A percentile compares a stretch with the other conserved stretches of the same genome.
These are phyloP conservation scores for Alternaria conjuncta DNA, from an alignment of 2,329 filamentous ascomycete genomes.

Conservation along the genomic window DNA sequence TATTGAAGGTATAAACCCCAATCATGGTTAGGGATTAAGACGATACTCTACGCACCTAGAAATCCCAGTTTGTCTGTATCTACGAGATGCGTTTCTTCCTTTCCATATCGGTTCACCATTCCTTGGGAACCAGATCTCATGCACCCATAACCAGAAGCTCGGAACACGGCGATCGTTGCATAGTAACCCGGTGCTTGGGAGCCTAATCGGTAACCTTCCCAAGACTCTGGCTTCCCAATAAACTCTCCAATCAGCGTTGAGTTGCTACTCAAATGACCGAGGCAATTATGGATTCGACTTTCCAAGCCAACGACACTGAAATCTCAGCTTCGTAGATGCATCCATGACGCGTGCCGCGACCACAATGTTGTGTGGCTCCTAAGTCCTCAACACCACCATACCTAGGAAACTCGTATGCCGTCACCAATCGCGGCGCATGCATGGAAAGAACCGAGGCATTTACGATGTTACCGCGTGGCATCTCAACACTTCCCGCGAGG, in stretches of 20 bases:
- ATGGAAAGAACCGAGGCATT: conserved; percentile 1
- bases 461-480: background rate
- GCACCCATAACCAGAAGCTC: background rate
- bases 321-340: background rate
- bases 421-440: background rate
- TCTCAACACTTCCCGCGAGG: background rate
- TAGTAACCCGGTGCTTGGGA: conserved; percentile 20
- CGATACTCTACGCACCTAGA: background rate
- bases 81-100: background rate
- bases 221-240: background rate
- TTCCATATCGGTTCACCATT: background rate
- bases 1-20: background rate
- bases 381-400: background rate
- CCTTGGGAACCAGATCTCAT: background rate
- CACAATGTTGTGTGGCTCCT: background rate
- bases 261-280: background rate
- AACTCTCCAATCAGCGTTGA: background rate
- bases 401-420: background rate
- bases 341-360: background rate
- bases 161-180: conserved; percentile 12
- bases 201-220: conserved; percentile 1
- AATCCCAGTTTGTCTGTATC: too few relatives aligned
- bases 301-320: background rate
- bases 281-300: background rate
- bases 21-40: background rate